Evolutionary conservation across 352 stramenopile species (phyloP), one percentile per base, ranked within the genome.

Genomic region (Pilasporangium apinafurcum): DNA sequence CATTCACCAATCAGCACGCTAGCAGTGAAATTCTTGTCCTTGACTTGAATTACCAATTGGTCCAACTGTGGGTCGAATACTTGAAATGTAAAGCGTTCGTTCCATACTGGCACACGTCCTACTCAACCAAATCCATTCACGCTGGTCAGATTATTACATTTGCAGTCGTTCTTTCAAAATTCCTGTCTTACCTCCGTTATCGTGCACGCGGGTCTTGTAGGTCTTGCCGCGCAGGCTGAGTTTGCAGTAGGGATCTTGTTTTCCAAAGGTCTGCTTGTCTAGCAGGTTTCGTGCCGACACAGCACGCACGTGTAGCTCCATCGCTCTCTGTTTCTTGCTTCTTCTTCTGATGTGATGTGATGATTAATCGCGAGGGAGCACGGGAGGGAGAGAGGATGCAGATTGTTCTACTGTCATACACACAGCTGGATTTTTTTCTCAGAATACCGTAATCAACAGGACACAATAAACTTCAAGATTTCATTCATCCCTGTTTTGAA

Each of bases 201-300:
- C 73, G 55, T 92, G 77, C 27, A 89, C 78, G 49, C 72, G 71
- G 30, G 80, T 92, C 60, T 70, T 83, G 59, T 81, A 77, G 21
- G 51, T 83, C 48, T 72, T 70, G 46, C 62, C 51, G 31, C 81
- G 62, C 17, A 92, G 51, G 6, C 56, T 55, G 35, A 92, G 53
- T 43, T 86, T 88, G 52, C 80, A 92, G 62, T 71, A 92, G 12
- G 77, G 80, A 44, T 92, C 80, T 44, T 92, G 80, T 43, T 84
- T 86, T 48, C 80, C 80, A 43, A 92, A 90, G 3, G 74, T 89
- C 59, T 92, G 81, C 52, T 87, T 87, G 62, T 89, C 76, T 17
- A 86, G 47, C 27, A 92, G 60, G 56, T 92, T 89, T 22, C 78
- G 77, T 38, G 72, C 81, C 34, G 70, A 85, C 48, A 86, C 83